Conservation (phyloP, 192 early-diverging fungal genomes). For the Gaertneriomyces sp. region DNA sequence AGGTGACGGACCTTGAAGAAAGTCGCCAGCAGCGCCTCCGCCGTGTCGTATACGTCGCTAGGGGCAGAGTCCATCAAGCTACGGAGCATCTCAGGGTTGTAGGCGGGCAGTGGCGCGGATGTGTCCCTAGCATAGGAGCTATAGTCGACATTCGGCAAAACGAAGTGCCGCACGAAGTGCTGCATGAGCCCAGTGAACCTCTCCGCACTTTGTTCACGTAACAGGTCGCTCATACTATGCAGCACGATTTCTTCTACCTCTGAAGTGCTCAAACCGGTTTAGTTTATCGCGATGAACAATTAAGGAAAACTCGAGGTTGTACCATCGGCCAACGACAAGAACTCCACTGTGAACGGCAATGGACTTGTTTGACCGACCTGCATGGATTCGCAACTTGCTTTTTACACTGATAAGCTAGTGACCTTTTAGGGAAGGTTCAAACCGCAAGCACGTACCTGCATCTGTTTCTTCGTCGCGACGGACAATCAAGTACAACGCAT, state of each 20-base stretch:
- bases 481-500: background rate
- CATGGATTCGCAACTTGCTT: background rate
- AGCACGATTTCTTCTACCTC: slow-evolving; percentile 26
- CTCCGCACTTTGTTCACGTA: slow-evolving; percentile 4
- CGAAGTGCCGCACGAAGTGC: slow-evolving; percentile 16
- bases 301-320: too few relatives aligned
- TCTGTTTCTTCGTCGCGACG: background rate
- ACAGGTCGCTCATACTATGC: background rate
- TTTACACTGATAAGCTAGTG: background rate
- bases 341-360: background rate
- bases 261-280: slow-evolving; percentile 11
- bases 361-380: background rate
- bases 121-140: slow-evolving; percentile 58
- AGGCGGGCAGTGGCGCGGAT: slow-evolving; percentile 51
- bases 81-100: slow-evolving; percentile 46
- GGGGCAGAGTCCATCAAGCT: slow-evolving; percentile 32
- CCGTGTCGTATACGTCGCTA: slow-evolving; percentile 4
- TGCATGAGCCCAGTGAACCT: slow-evolving; percentile 22
- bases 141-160: slow-evolving; percentile 45
- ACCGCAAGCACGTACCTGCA: background rate
- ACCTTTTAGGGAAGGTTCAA: background rate
- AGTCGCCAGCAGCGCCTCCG: slow-evolving; percentile 27
- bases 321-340: too few relatives aligned
- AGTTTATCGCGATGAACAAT: too few relatives aligned
- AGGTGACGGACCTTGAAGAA: slow-evolving; percentile 45